phyloP scores from a whole-genome alignment of 106 monocot species.

The Agapanthus africanus region DNA sequence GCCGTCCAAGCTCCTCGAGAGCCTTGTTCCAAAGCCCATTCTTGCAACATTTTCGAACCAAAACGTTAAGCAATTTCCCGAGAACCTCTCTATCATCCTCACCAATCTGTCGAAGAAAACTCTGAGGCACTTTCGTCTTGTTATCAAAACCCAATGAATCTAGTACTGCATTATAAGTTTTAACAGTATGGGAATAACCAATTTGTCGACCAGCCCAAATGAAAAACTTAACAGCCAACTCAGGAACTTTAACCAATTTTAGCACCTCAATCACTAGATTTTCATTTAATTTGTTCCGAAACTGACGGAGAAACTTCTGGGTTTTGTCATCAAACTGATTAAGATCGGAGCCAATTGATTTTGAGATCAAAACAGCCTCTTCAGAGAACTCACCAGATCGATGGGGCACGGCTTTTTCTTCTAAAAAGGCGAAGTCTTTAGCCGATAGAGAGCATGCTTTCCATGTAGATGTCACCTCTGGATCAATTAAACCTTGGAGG shows the following conservation, averaged over 20 bases:
- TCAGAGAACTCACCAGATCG: constrained; percentile 16
- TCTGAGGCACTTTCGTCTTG: constrained; percentile 29
- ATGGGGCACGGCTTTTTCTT: constrained; percentile 20
- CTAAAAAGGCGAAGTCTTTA: constrained; percentile 70
- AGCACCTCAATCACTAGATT: constrained; percentile 60
- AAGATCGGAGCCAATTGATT: constrained; percentile 30
- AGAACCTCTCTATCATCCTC: constrained; percentile 79
- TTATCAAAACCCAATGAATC: constrained; percentile 50
- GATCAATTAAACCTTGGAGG: too few species aligned
- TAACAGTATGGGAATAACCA: constrained; percentile 61
- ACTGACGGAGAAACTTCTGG: constrained; percentile 50
- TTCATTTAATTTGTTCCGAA: constrained; percentile 50
- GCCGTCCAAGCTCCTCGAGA: constrained; percentile 73
- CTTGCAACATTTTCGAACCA: constrained; percentile 69
- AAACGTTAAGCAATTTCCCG: constrained; percentile 66
- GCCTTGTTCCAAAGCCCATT: constrained; percentile 68
- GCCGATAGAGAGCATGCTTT: too few species aligned
- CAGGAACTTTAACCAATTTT: constrained; percentile 31
- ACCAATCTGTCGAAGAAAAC: constrained; percentile 58
- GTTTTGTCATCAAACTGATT: constrained; percentile 42
- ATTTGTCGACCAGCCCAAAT: constrained; percentile 86
- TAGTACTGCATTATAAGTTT: constrained; percentile 48
- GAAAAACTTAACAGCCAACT: constrained; percentile 69
- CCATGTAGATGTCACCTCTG: too few species aligned
- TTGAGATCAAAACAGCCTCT: constrained; percentile 44